Evolutionary conservation across 2,329 filamentous ascomycete species (phyloP), one percentile per base, ranked within the genome.

Genomic region (Penicillium sp.): DNA sequence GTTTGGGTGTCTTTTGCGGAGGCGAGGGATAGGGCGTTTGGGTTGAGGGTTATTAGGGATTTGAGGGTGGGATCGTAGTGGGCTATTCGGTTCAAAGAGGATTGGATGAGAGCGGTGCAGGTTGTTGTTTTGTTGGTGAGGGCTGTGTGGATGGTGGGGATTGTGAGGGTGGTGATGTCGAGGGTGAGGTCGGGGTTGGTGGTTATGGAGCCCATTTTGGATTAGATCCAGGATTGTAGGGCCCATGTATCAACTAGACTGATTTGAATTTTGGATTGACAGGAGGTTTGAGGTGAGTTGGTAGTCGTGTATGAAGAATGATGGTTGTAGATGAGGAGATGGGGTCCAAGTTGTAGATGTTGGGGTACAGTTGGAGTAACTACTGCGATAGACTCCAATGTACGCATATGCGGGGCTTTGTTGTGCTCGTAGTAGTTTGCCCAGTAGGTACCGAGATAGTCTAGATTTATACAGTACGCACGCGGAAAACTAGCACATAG

Each of bases 71-170:
- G 78, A 67, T 89, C 86, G 69, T 84, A 79, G 2, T 76, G 74
- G 62, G 85, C 81, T 57, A 89, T 86, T 15, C 85, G 80, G 1
- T 82, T 75, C 20, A 89, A 71, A 67, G 86, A 88, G 2, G 81
- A 75, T 6, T 79, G 82, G 4, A 87, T 79, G 0, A 88, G 75
- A 20, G 78, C 78, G 14, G 81, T 80, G 69, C 86, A 88, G 48
- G 82, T 84, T 34, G 82, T 80, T 5, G 80, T 71, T 10, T 82
- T 77, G 22, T 79, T 79, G 67, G 81, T 82, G 8, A 89, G 78
- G 8, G 81, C 81, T 65, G 82, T 74, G 61, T 88, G 86, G 7
- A 87, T 79, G 1, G 78, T 78, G 34, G 82, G 75, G 59, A 89
- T 83, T 0, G 85, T 87, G 1, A 86, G 83, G 73, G 88, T 85